A percentile compares a stretch with the other conserved stretches of the same genome.
Conservation (phyloP, 23 red algal genomes). For the Gracilariopsis chorda region DNA sequence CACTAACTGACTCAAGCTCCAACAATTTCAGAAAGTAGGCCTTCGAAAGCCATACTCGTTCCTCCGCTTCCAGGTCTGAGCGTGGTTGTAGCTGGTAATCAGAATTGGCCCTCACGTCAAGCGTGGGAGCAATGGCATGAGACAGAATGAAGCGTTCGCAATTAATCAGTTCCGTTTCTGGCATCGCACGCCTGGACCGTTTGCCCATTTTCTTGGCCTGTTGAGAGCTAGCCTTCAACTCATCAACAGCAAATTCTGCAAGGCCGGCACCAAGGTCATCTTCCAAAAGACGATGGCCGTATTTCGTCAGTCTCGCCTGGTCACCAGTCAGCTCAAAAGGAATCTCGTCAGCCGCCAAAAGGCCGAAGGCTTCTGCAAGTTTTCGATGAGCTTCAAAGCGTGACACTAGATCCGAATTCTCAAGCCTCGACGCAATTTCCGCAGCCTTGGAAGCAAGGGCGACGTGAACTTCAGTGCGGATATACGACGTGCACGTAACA, state of each 20-base stretch:
- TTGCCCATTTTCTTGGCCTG: not conserved
- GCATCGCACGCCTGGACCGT: not conserved
- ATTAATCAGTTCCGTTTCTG: constrained; percentile 41
- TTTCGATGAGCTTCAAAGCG: constrained; percentile 58
- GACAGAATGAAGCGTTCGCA: constrained; percentile 67
- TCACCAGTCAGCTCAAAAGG: constrained; percentile 6
- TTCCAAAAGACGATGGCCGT: constrained; percentile 42
- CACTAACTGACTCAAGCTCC: constrained; percentile 30
- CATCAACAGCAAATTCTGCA: constrained; percentile 46
- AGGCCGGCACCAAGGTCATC: constrained; percentile 38
- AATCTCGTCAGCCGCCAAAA: constrained; percentile 35
- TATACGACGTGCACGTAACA: constrained; percentile 28
- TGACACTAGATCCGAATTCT: constrained; percentile 31
- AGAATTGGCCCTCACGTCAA: constrained; percentile 6
- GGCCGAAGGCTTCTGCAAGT: constrained; percentile 53
- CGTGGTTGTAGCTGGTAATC: constrained; percentile 47
- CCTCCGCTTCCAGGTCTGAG: constrained; percentile 14
- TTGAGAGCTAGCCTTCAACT: not conserved
- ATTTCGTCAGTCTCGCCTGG: constrained; percentile 3
- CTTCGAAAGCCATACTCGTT: constrained; percentile 57
- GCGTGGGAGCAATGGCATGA: constrained; percentile 22
- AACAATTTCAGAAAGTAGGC: constrained; percentile 52
- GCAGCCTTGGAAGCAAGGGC: constrained; percentile 51
- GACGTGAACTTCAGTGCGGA: constrained; percentile 53
- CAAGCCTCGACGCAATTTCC: constrained; percentile 41